Conservation (phyloP, 2,329 filamentous ascomycete genomes). For the Tolypocladium paradoxum region DNA sequence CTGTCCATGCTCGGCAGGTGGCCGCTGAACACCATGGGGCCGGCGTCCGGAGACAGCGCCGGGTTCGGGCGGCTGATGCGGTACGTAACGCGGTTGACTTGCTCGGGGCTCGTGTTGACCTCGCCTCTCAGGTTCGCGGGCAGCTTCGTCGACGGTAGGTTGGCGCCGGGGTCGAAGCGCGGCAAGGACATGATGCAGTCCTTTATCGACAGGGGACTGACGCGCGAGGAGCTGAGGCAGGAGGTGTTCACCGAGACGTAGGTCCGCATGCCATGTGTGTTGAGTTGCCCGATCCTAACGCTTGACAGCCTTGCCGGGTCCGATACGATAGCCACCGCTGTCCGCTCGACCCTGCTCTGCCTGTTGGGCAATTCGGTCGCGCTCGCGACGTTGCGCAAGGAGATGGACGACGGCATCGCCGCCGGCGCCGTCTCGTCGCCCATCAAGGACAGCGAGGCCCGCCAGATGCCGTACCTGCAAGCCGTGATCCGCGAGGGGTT, state of each 20-base stretch:
- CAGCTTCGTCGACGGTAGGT: constrained; percentile 15
- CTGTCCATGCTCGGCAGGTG: constrained; percentile 1
- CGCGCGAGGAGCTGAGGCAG: constrained; percentile 13
- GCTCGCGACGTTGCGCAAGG: constrained; percentile 27
- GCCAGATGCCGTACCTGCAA: constrained; percentile 27
- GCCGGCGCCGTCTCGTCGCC: constrained; percentile 13
- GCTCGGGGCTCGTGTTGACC: no score
- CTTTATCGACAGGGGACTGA: constrained; percentile 17
- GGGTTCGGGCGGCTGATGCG: neutral
- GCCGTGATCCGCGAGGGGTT: constrained; percentile 35
- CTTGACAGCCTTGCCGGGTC: constrained; percentile 4
- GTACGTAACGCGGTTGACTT: no score
- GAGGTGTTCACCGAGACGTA: constrained; percentile 14
- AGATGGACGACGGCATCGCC: constrained; percentile 10
- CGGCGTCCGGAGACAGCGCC: neutral
- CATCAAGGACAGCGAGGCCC: constrained; percentile 23
- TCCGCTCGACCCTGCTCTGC: constrained; percentile 37
- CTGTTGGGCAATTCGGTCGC: constrained; percentile 34
- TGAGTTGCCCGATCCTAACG: no score
- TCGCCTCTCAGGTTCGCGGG: constrained; percentile 19
- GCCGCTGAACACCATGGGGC: neutral
- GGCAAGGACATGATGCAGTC: constrained; percentile 20
- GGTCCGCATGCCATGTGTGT: no score
- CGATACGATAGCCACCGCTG: constrained; percentile 29
- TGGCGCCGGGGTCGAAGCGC: constrained; percentile 14